A percentile compares a stretch with the other conserved stretches of the same genome.
Conservation (phyloP, 2,329 filamentous ascomycete species). For the Aspergillus aculeatinus region DNA sequence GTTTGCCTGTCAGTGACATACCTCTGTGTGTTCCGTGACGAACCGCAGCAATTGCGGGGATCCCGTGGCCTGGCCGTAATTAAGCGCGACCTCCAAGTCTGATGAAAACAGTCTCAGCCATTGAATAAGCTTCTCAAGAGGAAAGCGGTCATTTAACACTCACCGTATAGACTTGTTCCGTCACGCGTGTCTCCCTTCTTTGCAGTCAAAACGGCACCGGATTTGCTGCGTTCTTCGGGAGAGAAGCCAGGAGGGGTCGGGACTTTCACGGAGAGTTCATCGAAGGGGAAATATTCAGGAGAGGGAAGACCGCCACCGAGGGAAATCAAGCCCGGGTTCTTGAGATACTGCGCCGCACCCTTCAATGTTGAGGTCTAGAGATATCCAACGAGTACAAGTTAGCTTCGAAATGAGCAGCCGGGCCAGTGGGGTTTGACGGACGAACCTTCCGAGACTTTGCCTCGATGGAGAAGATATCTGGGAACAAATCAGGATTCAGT, state of each 20-base stretch:
- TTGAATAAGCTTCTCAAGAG: not conserved
- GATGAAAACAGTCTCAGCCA: conserved; percentile 9
- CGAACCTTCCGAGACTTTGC: conserved; percentile 51
- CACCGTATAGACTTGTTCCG: conserved; percentile 56
- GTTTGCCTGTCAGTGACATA: conserved; percentile 20
- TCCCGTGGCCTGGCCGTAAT: conserved; percentile 87
- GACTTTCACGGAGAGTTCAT: conserved; percentile 71
- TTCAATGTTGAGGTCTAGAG: conserved; percentile 71
- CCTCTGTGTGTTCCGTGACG: conserved; percentile 90
- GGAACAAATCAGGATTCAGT: not conserved
- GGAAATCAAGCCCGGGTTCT: conserved; percentile 81
- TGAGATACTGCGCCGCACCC: conserved; percentile 73
- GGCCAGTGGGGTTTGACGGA: not conserved
- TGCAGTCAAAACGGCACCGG: conserved; percentile 62
- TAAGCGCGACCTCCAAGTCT: conserved; percentile 85
- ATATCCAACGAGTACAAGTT: conserved; percentile 4
- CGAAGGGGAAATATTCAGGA: conserved; percentile 88
- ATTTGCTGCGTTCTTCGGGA: conserved; percentile 62
- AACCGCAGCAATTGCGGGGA: conserved; percentile 85
- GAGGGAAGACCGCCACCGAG: conserved; percentile 90
- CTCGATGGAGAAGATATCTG: conserved; percentile 62
- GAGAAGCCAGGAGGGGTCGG: conserved; percentile 69
- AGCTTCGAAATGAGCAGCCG: conserved; percentile 1
- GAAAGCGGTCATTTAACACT: conserved; percentile 10
- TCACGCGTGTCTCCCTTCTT: conserved; percentile 81